Conservation (phyloP, 768 basidiomycete genomes). For the Ramaria sp. region DNA sequence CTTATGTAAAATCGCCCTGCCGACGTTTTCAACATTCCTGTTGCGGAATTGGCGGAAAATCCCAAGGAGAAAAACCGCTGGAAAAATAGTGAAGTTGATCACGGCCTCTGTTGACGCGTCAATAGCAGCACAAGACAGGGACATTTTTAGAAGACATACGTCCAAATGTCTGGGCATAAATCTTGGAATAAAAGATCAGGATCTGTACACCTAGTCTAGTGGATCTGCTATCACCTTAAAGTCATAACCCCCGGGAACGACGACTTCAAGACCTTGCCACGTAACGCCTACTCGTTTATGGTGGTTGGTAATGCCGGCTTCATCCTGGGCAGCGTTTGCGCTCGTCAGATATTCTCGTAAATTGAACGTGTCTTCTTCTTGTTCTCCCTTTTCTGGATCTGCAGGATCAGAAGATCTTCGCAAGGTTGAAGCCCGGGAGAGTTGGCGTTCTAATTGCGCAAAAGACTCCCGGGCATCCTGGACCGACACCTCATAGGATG, state of each 20-base stretch:
- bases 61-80: slow-evolving; percentile 37
- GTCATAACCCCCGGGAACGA: slow-evolving; percentile 42
- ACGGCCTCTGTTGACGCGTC: slow-evolving; percentile 31
- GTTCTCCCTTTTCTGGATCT: slow-evolving; percentile 32
- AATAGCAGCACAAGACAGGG: neutral
- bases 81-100: slow-evolving; percentile 40
- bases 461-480: slow-evolving; percentile 14
- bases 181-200: slow-evolving; percentile 21
- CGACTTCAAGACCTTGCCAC: slow-evolving; percentile 60
- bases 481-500: slow-evolving; percentile 9
- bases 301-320: slow-evolving; percentile 42
- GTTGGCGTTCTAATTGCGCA: neutral
- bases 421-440: slow-evolving; percentile 9
- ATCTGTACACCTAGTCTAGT: neutral
- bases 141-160: slow-evolving; percentile 27
- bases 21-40: slow-evolving; percentile 20
- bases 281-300: slow-evolving; percentile 70
- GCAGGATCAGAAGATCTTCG: slow-evolving; percentile 7
- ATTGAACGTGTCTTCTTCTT: slow-evolving; percentile 35
- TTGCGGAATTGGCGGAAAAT: slow-evolving; percentile 25
- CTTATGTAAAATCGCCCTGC: slow-evolving; percentile 46
- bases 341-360: slow-evolving; percentile 58
- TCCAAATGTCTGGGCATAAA: slow-evolving; percentile 50
- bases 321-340: slow-evolving; percentile 53
- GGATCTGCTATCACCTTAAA: slow-evolving; percentile 33